These are phyloP conservation scores for Chrysoporthe deuterocubensis DNA, from an alignment of 2,329 filamentous ascomycete species.

Conservation along the genomic window DNA sequence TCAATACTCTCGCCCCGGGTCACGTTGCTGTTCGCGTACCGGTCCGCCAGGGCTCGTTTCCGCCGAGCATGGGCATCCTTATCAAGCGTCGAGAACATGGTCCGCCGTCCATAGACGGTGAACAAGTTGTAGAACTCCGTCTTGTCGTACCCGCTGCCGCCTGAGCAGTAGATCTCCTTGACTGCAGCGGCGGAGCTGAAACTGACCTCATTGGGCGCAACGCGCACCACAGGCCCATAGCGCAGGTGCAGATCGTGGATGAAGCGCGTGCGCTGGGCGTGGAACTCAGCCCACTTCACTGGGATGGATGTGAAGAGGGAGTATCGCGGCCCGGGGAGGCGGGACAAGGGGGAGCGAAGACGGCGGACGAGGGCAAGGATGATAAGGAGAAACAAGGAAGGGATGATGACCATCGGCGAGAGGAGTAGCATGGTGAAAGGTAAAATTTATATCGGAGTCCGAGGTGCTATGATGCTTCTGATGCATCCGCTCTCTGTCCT, in stretches of 20 bases:
- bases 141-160: slow-evolving; percentile 68
- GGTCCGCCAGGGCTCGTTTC: slow-evolving; percentile 66
- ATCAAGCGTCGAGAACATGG: slow-evolving; percentile 63
- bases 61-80: slow-evolving; percentile 66
- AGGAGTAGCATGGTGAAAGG: slow-evolving; percentile 28
- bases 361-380: slow-evolving; percentile 30
- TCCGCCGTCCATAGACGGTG: slow-evolving; percentile 59
- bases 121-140: slow-evolving; percentile 68
- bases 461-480: not conserved
- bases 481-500: not conserved
- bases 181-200: slow-evolving; percentile 60
- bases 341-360: slow-evolving; percentile 43
- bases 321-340: slow-evolving; percentile 52
- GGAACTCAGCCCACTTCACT: slow-evolving; percentile 62
- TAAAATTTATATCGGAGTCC: not conserved
- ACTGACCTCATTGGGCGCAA: slow-evolving; percentile 62
- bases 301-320: slow-evolving; percentile 55
- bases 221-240: slow-evolving; percentile 61
- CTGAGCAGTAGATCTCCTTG: slow-evolving; percentile 66
- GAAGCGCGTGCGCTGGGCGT: slow-evolving; percentile 55
- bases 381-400: slow-evolving; percentile 20
- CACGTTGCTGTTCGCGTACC: slow-evolving; percentile 71
- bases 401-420: slow-evolving; percentile 29
- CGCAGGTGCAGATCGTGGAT: slow-evolving; percentile 58
- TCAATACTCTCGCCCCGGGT: slow-evolving; percentile 58